Base-by-base conservation (phyloP, 2,329 filamentous ascomycete genomes). In the Penicillium sp. region DNA sequence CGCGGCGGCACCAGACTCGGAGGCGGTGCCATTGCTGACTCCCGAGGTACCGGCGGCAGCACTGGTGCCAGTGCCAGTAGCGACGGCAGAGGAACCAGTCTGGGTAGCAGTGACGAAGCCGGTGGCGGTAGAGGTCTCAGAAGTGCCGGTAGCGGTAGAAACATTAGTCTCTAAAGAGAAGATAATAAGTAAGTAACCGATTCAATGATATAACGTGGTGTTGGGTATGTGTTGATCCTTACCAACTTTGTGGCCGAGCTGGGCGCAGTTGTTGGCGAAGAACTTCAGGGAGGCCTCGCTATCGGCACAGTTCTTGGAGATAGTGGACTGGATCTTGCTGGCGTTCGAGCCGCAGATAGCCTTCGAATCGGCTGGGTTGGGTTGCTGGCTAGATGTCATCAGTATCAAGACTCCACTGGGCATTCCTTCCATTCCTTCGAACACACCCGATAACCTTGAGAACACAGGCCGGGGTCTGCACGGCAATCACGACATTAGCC, bases 361-460 rank as follows among this genome's bases (percentile, higher is more conserved):
- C 43, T 66, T 61, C 28, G 73, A 54, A 51, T 74, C 64, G 33
- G 63, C 60, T 7, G 71, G 71, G 49, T 69, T 58, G 44, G 60
- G 31, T 46, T 69, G 60, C 39, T 64, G 60, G 53, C 69, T 71
- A 38, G 28, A 38, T 45, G 12, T 39, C 24, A 54, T 67, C 49
- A 69, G 60, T 45, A 24, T 55, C 35, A 39, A 34, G 43, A 24
- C 33, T 35, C 21, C 38, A 26, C 44, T 2, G 8, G 26, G 15
- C 28, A 15, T 35, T 40, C 34, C 35, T 49, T 50, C 42, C 35
- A 45, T 40, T 49, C 42, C 37, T 47, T 35, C 35, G 26, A 38
- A 50, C 71, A 55, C 70, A 77, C 75, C 75, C 75, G 56, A 79
- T 68, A 33, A 73, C 75, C 37, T 66, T 68, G 39, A 79, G 66